Base-by-base conservation (phyloP, 441 rosid species). In the Syzygium malaccense region DNA sequence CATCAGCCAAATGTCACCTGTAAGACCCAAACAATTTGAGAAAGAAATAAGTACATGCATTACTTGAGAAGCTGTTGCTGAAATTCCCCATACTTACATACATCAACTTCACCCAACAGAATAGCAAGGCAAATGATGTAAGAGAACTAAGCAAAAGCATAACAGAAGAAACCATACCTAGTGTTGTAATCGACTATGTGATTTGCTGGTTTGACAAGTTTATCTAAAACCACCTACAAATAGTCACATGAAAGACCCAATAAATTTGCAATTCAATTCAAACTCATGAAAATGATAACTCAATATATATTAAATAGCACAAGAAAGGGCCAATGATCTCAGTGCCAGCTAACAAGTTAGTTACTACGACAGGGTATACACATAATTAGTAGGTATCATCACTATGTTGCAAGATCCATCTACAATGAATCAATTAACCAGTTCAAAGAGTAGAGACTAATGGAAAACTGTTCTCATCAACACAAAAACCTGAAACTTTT, bases 121-220 rank as follows among this genome's bases (percentile, higher is more conserved):
- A 88, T 25, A 86, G 28, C 54, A 87, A 58, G 30, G 13, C 66
- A 79, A 56, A 45, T 48, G 15, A 71, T 71, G 49, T 20, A 71
- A 71, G 79, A 71, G 17, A 71, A 71, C 28, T 71, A 32, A 83
- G 71, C 86, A 45, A 85, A 41, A 87, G 88, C 86, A 37, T 71
- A 83, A 57, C 51, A 58, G 53, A 14, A 58, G 53, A 14, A 71
- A 62, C 89, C 84, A 79, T 92, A 98, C 99, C 98, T 95, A 86
- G 99, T 98, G 91, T 96, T 96, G 92, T 97, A 98, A 92, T 98
- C 99, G 68, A 94, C 92, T 11, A 98, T 98, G 49, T 91, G 87
- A 55, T 98, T 98, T 88, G 93, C 85, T 56, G 99, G 99, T 91
- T 94, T 97, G 86, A 98, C 99, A 93, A 98, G 91, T 94, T 96